These are phyloP conservation scores for Russula virescens DNA, from an alignment of 768 basidiomycete genomes.

Conservation along the genomic window DNA sequence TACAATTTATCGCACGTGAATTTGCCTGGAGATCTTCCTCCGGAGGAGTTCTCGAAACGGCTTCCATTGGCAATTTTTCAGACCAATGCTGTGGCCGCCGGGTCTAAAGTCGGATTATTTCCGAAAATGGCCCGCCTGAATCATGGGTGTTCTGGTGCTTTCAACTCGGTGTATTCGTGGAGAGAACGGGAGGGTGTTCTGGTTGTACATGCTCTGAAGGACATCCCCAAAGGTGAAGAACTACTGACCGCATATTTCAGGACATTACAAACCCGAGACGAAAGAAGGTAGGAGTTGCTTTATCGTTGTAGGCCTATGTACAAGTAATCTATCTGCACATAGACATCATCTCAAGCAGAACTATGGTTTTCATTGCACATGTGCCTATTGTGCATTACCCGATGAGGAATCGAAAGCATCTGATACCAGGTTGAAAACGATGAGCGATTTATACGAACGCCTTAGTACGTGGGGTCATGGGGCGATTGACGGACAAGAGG, in stretches of 20 bases:
- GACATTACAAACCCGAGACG: constrained; percentile 46
- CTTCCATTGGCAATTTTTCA: constrained; percentile 61
- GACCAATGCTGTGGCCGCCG: constrained; percentile 59
- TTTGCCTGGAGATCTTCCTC: constrained; percentile 39
- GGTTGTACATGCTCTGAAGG: constrained; percentile 54
- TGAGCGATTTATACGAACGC: constrained; percentile 40
- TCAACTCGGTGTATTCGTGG: constrained; percentile 63
- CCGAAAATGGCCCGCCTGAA: constrained; percentile 63
- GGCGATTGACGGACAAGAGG: constrained; percentile 43
- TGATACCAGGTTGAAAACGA: constrained; percentile 44
- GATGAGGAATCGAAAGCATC: constrained; percentile 43
- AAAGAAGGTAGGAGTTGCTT: constrained; percentile 38
- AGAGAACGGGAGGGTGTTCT: constrained; percentile 43
- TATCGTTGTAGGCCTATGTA: background rate
- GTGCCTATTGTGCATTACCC: constrained; percentile 52
- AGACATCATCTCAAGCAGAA: constrained; percentile 45
- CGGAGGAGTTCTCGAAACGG: constrained; percentile 34
- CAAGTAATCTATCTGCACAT: constrained; percentile 10
- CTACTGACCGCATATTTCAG: constrained; percentile 56
- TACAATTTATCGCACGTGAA: constrained; percentile 53
- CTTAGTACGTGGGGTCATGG: constrained; percentile 47
- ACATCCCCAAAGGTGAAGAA: constrained; percentile 52
- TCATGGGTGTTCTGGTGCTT: constrained; percentile 61
- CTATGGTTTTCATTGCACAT: constrained; percentile 57
- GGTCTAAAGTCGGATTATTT: constrained; percentile 52